Evolutionary conservation across 2,329 filamentous ascomycete species (phyloP).

Genomic region (Neodidymelliopsis sp.): DNA sequence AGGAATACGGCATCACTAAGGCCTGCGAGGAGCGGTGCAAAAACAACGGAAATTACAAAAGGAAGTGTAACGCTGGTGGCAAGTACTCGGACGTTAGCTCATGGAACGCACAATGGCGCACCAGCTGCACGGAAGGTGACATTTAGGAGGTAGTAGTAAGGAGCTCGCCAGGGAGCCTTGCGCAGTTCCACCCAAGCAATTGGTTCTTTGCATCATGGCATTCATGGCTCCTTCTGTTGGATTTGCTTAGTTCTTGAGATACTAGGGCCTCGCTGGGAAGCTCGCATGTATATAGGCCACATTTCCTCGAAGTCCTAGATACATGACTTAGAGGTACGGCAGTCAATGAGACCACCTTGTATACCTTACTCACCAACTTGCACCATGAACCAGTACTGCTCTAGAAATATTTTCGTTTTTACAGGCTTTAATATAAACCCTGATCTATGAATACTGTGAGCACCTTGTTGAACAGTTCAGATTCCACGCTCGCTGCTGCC

Average conservation of each 20-base stretch:
- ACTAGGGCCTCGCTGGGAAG: conserved; percentile 2
- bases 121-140: conserved; percentile 8
- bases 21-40: conserved; percentile 8
- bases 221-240: conserved; percentile 6
- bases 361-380: neutral
- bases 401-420: conserved; percentile 1
- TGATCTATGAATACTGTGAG: conserved; percentile 1
- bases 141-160: conserved; percentile 5
- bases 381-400: neutral
- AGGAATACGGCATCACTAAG: conserved; percentile 10
- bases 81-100: conserved; percentile 12
- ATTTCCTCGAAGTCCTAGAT: conserved; percentile 2
- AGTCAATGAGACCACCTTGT: neutral
- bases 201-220: conserved; percentile 4
- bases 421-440: neutral
- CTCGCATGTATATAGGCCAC: conserved; percentile 1
- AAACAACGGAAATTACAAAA: conserved; percentile 9
- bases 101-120: conserved; percentile 7
- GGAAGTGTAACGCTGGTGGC: conserved; percentile 9
- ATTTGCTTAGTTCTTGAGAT: conserved; percentile 1
- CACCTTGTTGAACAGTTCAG: conserved; percentile 1
- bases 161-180: conserved; percentile 3
- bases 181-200: conserved; percentile 1
- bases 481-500: conserved; percentile 5
- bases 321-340: conserved; percentile 1